A percentile compares a stretch with the other conserved stretches of the same genome.
Evolutionary conservation across 257 asterid genomes (phyloP).

Genomic region (Jasminum sambac): DNA sequence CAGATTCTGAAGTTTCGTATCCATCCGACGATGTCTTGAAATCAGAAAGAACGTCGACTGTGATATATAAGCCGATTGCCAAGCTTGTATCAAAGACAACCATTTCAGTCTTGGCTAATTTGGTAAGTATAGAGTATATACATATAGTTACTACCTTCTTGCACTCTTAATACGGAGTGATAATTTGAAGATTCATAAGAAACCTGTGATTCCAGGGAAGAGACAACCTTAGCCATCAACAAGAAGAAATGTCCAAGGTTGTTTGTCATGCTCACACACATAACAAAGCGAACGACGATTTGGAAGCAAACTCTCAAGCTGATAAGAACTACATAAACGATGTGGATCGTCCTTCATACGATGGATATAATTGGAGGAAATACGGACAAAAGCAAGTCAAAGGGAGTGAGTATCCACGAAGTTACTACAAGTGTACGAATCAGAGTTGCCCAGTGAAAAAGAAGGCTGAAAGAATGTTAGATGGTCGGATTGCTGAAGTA

Average conservation of each 20-base stretch:
- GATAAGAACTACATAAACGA: constrained; percentile 31
- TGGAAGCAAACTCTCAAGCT: constrained; percentile 36
- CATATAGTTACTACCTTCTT: neutral
- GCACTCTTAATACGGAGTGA: neutral
- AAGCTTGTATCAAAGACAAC: constrained; percentile 63
- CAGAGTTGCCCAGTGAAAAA: constrained; percentile 80
- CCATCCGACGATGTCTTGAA: constrained; percentile 34
- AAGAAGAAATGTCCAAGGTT: constrained; percentile 31
- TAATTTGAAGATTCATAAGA: neutral
- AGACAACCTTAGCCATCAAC: constrained; percentile 24
- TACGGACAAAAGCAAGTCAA: constrained; percentile 92
- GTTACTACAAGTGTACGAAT: constrained; percentile 83
- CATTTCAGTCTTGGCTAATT: constrained; percentile 60
- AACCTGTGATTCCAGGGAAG: constrained; percentile 32
- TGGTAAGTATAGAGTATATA: constrained; percentile 55
- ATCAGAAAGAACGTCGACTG: constrained; percentile 35
- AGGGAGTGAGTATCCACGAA: constrained; percentile 82
- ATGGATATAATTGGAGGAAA: constrained; percentile 88
- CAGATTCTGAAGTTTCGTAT: constrained; percentile 32
- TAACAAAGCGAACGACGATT: constrained; percentile 27
- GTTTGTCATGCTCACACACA: constrained; percentile 25
- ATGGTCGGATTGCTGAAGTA: constrained; percentile 66
- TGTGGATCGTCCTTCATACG: constrained; percentile 50
- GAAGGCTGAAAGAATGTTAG: constrained; percentile 60
- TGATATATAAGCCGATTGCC: constrained; percentile 72